Conservation (phyloP, 2,329 filamentous ascomycete species). For the Clonostachys rhizophaga region DNA sequence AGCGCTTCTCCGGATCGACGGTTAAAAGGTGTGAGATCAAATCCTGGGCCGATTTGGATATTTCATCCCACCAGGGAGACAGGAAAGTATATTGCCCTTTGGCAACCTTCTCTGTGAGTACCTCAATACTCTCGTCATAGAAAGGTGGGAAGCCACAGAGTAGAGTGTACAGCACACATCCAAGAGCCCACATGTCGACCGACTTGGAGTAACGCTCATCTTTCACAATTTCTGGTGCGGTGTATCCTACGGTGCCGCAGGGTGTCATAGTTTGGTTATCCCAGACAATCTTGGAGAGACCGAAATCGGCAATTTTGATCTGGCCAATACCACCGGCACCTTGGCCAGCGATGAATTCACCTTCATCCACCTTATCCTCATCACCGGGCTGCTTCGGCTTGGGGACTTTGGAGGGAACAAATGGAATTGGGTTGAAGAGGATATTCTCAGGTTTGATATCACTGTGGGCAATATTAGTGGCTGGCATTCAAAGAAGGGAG, state of each 20-base stretch:
- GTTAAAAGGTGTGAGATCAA: conserved; percentile 89
- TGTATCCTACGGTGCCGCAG: conserved; percentile 98
- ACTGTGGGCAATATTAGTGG: conserved; percentile 36
- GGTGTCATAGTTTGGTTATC: conserved; percentile 98
- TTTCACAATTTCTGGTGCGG: conserved; percentile 96
- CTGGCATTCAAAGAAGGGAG: too few relatives aligned
- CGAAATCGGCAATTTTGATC: conserved; percentile 98
- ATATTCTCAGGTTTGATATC: conserved; percentile 99
- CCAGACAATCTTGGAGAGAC: conserved; percentile 96
- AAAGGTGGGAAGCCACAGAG: conserved; percentile 98
- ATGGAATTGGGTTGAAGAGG: conserved; percentile 81
- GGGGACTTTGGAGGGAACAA: conserved; percentile 73
- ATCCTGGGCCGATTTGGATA: conserved; percentile 91
- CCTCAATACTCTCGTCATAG: conserved; percentile 96
- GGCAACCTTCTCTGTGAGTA: conserved; percentile 95
- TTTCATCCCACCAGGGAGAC: conserved; percentile 99
- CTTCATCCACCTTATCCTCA: conserved; percentile 96
- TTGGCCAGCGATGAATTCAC: conserved; percentile 78
- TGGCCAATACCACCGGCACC: conserved; percentile 87
- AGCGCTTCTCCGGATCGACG: conserved; percentile 92
- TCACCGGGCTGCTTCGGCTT: conserved; percentile 83
- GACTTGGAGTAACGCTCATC: conserved; percentile 98
- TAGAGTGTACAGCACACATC: conserved; percentile 93
- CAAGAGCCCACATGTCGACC: conserved; percentile 98
- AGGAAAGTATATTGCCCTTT: conserved; percentile 96